These are phyloP conservation scores for Pleoardoris graminearum DNA, from an alignment of 2,329 filamentous ascomycete genomes.

Conservation along the genomic window DNA sequence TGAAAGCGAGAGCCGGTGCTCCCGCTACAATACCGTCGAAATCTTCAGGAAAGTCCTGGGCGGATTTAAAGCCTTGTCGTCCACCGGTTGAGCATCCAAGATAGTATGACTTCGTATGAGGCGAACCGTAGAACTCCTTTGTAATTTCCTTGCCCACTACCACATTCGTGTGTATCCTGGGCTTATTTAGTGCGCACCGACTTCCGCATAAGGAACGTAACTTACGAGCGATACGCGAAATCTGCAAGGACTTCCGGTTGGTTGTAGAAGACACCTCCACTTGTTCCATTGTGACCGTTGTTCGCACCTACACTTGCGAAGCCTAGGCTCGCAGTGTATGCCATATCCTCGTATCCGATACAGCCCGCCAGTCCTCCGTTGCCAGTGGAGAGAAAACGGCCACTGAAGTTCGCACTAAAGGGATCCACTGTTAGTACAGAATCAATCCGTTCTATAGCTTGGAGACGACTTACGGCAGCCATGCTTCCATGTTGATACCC, in stretches of 20 bases:
- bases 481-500: constrained; percentile 51
- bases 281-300: constrained; percentile 50
- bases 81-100: constrained; percentile 37
- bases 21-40: constrained; percentile 38
- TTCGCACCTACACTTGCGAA: constrained; percentile 49
- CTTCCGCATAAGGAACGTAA: not conserved
- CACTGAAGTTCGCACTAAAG: constrained; percentile 36
- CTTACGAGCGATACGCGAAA: constrained; percentile 50
- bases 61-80: constrained; percentile 31
- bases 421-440: not conserved
- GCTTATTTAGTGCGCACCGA: not conserved
- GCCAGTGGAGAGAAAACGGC: constrained; percentile 40
- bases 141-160: constrained; percentile 44
- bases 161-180: constrained; percentile 20
- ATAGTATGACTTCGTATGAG: constrained; percentile 45
- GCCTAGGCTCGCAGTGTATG: constrained; percentile 44
- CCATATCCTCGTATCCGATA: constrained; percentile 44
- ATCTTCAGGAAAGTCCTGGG: constrained; percentile 31
- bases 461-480: constrained; percentile 47
- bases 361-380: constrained; percentile 51
- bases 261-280: constrained; percentile 51
- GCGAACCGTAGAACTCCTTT: constrained; percentile 43
- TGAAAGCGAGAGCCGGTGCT: constrained; percentile 33
- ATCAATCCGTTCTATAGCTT: constrained; percentile 18
- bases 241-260: constrained; percentile 51